Conservation (phyloP, 2,329 filamentous ascomycete genomes). For the Claviceps maximensis region DNA sequence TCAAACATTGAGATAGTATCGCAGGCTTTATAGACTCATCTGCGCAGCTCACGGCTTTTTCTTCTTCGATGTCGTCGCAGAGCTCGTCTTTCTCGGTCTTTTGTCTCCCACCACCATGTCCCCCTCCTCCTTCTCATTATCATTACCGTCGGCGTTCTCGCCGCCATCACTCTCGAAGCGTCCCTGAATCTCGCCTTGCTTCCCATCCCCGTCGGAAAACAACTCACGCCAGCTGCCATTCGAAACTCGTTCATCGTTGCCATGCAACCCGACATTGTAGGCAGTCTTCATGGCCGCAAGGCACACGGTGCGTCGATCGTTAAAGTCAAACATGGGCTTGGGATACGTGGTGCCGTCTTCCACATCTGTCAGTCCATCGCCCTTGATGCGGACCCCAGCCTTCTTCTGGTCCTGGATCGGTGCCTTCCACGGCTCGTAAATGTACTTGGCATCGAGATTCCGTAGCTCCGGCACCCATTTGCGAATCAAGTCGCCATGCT, state of each 20-base stretch:
- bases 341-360: slow-evolving; percentile 46
- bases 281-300: slow-evolving; percentile 57
- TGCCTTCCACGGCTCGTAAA: slow-evolving; percentile 71
- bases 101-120: slow-evolving; percentile 6
- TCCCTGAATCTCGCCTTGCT: slow-evolving; percentile 28
- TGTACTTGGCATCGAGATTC: slow-evolving; percentile 50
- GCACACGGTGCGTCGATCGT: slow-evolving; percentile 46
- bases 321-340: slow-evolving; percentile 68
- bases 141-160: slow-evolving; percentile 19
- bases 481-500: slow-evolving; percentile 49
- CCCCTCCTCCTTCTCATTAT: slow-evolving; percentile 5
- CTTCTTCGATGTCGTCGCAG: slow-evolving; percentile 12
- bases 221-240: slow-evolving; percentile 43
- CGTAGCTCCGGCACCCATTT: slow-evolving; percentile 55
- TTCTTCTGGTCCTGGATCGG: slow-evolving; percentile 54
- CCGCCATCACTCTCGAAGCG: slow-evolving; percentile 20
- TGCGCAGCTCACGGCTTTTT: slow-evolving; percentile 10
- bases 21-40: background rate
- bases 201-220: slow-evolving; percentile 24
- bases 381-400: slow-evolving; percentile 49
- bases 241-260: slow-evolving; percentile 46
- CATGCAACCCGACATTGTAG: slow-evolving; percentile 51
- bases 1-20: too few species aligned
- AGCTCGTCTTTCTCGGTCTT: slow-evolving; percentile 11
- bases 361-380: slow-evolving; percentile 31